Base-by-base conservation (phyloP, 139 green algal genomes). In the Tetradesmus lagerheimii region DNA sequence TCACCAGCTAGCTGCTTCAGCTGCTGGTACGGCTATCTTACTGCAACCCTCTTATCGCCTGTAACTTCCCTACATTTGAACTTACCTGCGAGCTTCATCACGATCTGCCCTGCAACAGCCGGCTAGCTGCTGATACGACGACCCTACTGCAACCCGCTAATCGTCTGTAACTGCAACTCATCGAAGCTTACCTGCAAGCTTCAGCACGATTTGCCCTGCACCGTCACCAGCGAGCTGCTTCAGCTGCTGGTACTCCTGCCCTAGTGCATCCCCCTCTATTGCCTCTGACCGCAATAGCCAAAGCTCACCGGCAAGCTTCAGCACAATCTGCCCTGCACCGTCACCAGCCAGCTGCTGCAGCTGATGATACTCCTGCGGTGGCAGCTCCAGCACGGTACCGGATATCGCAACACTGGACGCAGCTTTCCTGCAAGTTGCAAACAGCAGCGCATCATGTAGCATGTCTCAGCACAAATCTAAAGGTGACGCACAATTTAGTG, bases 351-450 rank as follows among this genome's bases (percentile, higher is more conserved):
- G 66, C 84, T 87, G 81, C 38, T 47, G 43, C 41, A 89, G 53
- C 27, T 27, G 11, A 34, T 82, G 45, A 45, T 29, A 83, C 47
- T 89, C 85, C 9, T 20, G 38, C 29, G 67, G 67, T 6, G 85
- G 85, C 41, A 89, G 18, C 85, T 84, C 85, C 43, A 89, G 43
- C 6, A 16, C 41, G 31, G n/a, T 67, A 8, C 57, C 83, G 31
- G 39, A 66, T 4, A 88, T 5, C 2, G 39, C 27, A 0, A 88
- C 38, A 31, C 82, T 87, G 1, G n/a, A 9, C 0, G 38, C 35
- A 34, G 23, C 41, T 3, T 25, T 50, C 82, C 82, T 87, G 82
- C 34, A 62, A 14, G 9, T 1, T 37, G 18, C 66, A 76, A 75
- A 75, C 20, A 75, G 9, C 15, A 31, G 11, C 1, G 15, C 64